phyloP scores from a whole-genome alignment of 495 filamentous ascomycete species.

The Daldinia bambusicola region DNA sequence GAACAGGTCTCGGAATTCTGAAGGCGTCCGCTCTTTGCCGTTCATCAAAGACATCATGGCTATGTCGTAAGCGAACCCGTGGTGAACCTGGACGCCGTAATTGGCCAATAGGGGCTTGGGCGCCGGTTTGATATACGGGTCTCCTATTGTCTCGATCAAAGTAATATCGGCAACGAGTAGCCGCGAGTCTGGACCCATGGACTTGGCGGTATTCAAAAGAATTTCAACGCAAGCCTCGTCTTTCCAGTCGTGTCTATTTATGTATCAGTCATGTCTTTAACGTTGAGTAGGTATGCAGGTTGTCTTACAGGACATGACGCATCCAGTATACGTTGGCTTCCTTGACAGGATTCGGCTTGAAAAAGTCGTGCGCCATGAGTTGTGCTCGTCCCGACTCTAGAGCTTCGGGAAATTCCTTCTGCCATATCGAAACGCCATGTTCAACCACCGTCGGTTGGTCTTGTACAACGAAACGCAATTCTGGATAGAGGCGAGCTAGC shows the following conservation, averaged over 20 bases:
- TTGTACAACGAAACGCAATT: constrained; percentile 54
- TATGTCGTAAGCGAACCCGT: constrained; percentile 51
- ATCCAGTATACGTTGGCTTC: constrained; percentile 57
- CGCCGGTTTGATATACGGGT: constrained; percentile 45
- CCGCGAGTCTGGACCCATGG: constrained; percentile 50
- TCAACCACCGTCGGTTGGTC: constrained; percentile 50
- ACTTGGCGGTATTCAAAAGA: constrained; percentile 42
- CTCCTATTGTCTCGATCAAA: constrained; percentile 53
- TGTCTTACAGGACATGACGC: constrained; percentile 50
- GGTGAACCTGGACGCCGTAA: constrained; percentile 48
- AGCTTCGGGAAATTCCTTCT: constrained; percentile 47
- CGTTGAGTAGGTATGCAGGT: not conserved
- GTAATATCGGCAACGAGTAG: constrained; percentile 55
- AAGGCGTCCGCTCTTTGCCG: constrained; percentile 54
- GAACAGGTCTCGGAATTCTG: constrained; percentile 43
- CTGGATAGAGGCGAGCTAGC: constrained; percentile 45
- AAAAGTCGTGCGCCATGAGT: constrained; percentile 57
- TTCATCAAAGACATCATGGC: constrained; percentile 55
- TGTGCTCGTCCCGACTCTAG: constrained; percentile 44
- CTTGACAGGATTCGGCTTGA: constrained; percentile 52
- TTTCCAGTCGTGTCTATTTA: constrained; percentile 53
- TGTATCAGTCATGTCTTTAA: constrained; percentile 21
- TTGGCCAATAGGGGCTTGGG: constrained; percentile 52
- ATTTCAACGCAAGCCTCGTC: constrained; percentile 55
- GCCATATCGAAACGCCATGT: constrained; percentile 43